Evolutionary conservation across 2,329 filamentous ascomycete species (phyloP).

Genomic region (Penicillium frequentans): DNA sequence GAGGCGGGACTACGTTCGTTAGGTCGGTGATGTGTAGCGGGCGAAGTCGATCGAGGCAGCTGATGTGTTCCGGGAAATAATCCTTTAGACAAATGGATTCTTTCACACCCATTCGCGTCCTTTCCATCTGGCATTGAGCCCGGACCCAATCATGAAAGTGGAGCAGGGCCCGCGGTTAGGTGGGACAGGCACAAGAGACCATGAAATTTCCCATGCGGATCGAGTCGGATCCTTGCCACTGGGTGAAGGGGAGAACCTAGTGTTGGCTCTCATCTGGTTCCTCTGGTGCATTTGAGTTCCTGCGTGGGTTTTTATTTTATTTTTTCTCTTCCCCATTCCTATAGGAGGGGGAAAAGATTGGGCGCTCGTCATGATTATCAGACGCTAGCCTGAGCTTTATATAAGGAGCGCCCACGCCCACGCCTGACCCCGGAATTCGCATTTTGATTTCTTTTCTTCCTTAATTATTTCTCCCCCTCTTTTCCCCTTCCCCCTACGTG

Average conservation of each 20-base stretch:
- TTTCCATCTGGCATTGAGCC: slow-evolving; percentile 4
- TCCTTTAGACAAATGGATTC: not conserved
- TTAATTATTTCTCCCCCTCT: not conserved
- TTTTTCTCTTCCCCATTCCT: not conserved
- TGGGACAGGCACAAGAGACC: slow-evolving; percentile 30
- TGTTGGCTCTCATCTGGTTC: slow-evolving; percentile 4
- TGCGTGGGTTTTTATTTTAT: not conserved
- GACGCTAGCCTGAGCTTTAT: slow-evolving; percentile 27
- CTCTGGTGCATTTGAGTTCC: slow-evolving; percentile 3
- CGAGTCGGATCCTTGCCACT: slow-evolving; percentile 26
- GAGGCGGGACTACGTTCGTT: slow-evolving; percentile 1
- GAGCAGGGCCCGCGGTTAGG: slow-evolving; percentile 23
- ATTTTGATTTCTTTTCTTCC: slow-evolving; percentile 4
- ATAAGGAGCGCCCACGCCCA: slow-evolving; percentile 23
- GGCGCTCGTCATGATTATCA: slow-evolving; percentile 25
- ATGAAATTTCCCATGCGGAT: slow-evolving; percentile 26
- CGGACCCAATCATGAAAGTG: slow-evolving; percentile 21
- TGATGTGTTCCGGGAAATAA: not conserved
- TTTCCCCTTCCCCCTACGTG: not conserved
- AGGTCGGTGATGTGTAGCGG: not conserved
- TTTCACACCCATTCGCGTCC: not conserved
- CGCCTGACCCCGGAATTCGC: slow-evolving; percentile 8
- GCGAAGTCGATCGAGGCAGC: slow-evolving; percentile 7
- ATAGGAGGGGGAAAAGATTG: slow-evolving; percentile 16
- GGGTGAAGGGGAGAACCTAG: slow-evolving; percentile 14